Conservation (phyloP, 1,284 basidiomycete species). For the Xerocomus minutiporus region DNA sequence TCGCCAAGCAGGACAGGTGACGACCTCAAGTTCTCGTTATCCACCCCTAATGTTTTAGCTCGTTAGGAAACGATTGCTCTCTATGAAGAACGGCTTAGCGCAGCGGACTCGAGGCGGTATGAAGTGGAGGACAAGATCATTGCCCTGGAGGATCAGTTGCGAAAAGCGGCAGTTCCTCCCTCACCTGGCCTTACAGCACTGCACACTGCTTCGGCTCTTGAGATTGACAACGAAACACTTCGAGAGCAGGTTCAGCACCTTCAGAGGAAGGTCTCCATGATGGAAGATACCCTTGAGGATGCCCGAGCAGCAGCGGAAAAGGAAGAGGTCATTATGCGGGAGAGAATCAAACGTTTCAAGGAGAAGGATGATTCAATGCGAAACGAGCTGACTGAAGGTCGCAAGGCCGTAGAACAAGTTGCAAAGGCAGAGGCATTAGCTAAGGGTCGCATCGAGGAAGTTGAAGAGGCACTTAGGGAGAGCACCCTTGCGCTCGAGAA, state of each 20-base stretch:
- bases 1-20: conserved; percentile 75
- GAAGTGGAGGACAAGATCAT: conserved; percentile 71
- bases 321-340: conserved; percentile 65
- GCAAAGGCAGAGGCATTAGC: conserved; percentile 60
- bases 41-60: conserved; percentile 4
- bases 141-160: conserved; percentile 55
- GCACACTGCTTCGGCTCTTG: conserved; percentile 56
- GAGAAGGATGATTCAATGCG: conserved; percentile 73
- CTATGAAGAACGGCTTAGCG: conserved; percentile 82
- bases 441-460: conserved; percentile 67
- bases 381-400: conserved; percentile 60
- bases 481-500: conserved; percentile 86
- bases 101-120: conserved; percentile 67
- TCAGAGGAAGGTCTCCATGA: conserved; percentile 65
- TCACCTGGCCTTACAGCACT: conserved; percentile 39
- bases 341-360: conserved; percentile 66
- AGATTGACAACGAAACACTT: conserved; percentile 92
- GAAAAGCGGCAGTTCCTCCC: conserved; percentile 33
- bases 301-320: conserved; percentile 64
- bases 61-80: conserved; percentile 83
- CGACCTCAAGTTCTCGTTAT: conserved; percentile 12
- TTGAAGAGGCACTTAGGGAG: conserved; percentile 86
- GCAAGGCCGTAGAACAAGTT: conserved; percentile 61
- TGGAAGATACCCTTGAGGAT: conserved; percentile 88
- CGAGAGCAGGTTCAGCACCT: conserved; percentile 85